Percentiles rank a stretch among this genome's conserved stretches.
Conservation (phyloP, 2,329 filamentous ascomycete species). For the Cadophora luteo-olivacea region DNA sequence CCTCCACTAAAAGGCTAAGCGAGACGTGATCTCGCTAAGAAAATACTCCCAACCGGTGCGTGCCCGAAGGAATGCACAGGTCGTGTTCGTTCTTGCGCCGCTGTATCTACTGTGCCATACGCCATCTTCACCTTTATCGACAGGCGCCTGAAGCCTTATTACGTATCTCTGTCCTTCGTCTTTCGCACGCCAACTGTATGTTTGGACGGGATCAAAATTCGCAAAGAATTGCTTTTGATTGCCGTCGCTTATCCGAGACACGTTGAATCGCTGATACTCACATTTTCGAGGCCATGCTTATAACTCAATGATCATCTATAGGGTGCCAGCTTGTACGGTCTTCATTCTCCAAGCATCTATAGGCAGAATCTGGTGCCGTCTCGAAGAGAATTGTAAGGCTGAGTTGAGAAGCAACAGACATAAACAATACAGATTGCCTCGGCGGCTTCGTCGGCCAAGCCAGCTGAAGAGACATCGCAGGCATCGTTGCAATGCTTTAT, state of each 20-base stretch:
- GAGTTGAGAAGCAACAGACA: background rate
- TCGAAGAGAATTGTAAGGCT: background rate
- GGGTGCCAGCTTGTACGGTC: background rate
- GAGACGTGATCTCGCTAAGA: constrained; percentile 14
- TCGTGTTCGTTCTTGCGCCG: background rate
- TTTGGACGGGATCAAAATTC: background rate
- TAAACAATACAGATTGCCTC: background rate
- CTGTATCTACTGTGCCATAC: background rate
- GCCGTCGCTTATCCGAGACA: constrained; percentile 1
- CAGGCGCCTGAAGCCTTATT: too few species aligned
- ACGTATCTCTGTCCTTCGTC: background rate
- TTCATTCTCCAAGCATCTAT: background rate
- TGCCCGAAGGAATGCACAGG: constrained; percentile 3
- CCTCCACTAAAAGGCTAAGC: constrained; percentile 12
- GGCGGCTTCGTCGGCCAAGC: background rate
- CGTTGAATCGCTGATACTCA: background rate
- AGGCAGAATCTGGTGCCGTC: background rate
- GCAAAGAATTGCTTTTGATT: background rate
- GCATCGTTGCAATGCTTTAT: background rate
- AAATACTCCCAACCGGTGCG: background rate
- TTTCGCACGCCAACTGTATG: background rate
- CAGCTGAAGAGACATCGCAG: background rate
- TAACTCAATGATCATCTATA: background rate
- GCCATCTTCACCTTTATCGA: background rate
- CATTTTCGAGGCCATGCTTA: background rate